Percentiles rank a stretch among this genome's conserved stretches.
These are phyloP conservation scores for Fragaria iinumae DNA, from an alignment of 306 rosid species.

Conservation along the genomic window DNA sequence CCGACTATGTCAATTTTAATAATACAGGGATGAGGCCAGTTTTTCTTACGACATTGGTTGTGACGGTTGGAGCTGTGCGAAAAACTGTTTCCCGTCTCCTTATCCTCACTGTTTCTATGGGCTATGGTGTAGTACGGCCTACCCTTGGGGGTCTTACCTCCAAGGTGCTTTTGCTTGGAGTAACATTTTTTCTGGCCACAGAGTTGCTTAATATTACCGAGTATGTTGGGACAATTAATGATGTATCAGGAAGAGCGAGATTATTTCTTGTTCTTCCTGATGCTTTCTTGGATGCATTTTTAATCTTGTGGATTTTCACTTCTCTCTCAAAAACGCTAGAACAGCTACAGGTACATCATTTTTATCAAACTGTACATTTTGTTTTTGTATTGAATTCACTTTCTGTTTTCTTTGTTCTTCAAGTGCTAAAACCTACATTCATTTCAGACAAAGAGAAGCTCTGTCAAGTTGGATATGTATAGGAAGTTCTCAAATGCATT, in stretches of 20 bases:
- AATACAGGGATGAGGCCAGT: constrained; percentile 76
- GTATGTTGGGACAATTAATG: constrained; percentile 91
- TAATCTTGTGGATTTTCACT: constrained; percentile 92
- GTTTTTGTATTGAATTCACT: neutral
- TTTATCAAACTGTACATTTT: constrained; percentile 2
- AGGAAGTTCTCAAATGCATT: constrained; percentile 96
- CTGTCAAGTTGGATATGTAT: constrained; percentile 85
- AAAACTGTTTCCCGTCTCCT: constrained; percentile 79
- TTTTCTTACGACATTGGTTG: constrained; percentile 81
- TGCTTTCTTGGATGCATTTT: constrained; percentile 93
- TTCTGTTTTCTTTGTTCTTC: neutral
- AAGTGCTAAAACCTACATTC: constrained; percentile 12
- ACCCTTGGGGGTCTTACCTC: constrained; percentile 97
- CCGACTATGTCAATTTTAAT: constrained; percentile 77
- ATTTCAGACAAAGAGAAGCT: constrained; percentile 86
- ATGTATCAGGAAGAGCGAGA: constrained; percentile 87
- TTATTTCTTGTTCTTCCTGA: constrained; percentile 89
- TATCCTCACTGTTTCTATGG: constrained; percentile 87
- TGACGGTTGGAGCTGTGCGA: constrained; percentile 77
- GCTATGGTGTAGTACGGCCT: constrained; percentile 96
- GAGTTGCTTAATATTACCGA: constrained; percentile 83
- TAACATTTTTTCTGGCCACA: constrained; percentile 77
- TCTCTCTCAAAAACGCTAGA: constrained; percentile 89
- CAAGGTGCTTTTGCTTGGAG: constrained; percentile 86
- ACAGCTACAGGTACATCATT: constrained; percentile 75